Evolutionary conservation across 805 yeast genomes (phyloP).

Genomic region (Metschnikowia lunata): DNA sequence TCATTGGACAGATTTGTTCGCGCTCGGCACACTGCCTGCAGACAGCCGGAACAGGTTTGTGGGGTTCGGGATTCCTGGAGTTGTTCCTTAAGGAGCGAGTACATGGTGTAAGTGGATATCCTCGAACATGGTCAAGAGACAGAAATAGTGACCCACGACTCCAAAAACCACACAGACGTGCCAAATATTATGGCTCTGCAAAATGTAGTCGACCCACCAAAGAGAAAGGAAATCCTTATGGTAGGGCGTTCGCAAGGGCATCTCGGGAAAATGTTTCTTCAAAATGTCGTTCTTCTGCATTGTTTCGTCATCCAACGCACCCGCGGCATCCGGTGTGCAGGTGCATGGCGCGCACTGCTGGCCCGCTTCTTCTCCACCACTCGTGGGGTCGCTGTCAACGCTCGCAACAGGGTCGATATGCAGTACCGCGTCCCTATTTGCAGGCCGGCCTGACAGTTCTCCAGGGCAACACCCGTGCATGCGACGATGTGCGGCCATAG

Average conservation of each 20-base stretch:
- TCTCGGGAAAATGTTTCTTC: slow-evolving; percentile 34
- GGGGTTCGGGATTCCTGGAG: not conserved
- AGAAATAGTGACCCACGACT: slow-evolving; percentile 81
- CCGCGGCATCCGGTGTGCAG: slow-evolving; percentile 1
- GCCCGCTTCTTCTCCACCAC: slow-evolving; percentile 2
- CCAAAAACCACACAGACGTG: slow-evolving; percentile 88
- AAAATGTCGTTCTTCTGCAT: slow-evolving; percentile 26
- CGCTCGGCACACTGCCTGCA: not conserved
- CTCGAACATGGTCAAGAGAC: slow-evolving; percentile 67
- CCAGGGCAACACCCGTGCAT: not conserved
- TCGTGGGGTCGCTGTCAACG: slow-evolving; percentile 2
- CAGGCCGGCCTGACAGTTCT: not conserved
- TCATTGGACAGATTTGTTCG: not conserved
- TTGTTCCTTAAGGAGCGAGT: not conserved
- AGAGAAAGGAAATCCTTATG: slow-evolving; percentile 45
- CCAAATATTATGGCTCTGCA: slow-evolving; percentile 89
- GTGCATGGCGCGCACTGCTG: slow-evolving; percentile 1
- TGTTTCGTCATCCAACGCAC: slow-evolving; percentile 6
- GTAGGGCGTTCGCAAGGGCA: slow-evolving; percentile 32
- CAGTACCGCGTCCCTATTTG: not conserved
- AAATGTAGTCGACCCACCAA: slow-evolving; percentile 81
- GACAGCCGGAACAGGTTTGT: not conserved
- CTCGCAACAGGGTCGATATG: not conserved
- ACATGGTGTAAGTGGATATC: slow-evolving; percentile 19
- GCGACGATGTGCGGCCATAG: slow-evolving; percentile 15